Evolutionary conservation across 768 basidiomycete genomes (phyloP), one percentile per base, ranked within the genome.

Genomic region (Auriscalpium orientale): DNA sequence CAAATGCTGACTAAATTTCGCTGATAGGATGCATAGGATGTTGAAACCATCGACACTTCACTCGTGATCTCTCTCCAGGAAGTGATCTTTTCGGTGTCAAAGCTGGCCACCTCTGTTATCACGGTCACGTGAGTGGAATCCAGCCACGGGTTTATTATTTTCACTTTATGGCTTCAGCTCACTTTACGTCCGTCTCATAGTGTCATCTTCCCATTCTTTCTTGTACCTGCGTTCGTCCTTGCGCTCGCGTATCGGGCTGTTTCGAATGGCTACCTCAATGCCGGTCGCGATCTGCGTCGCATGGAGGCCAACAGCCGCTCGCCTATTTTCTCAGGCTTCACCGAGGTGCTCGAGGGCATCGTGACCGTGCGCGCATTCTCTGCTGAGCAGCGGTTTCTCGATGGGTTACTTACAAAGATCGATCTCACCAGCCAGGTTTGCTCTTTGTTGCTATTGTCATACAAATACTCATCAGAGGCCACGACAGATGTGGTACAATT

Each of bases 231-330:
- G 0, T 60, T 75, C 11, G 61, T 90, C 58, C 83, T 97, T 40
- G 89, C 87, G 1, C 82, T 77, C 60, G 76, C 82, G 21, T 95
- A 95, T 65, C 84, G 83, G 47, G 68, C 77, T 35, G 73, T 90
- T n/a, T 81, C 86, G 1, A 73, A 85, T 53, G 86, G 86, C 1
- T 90, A 90, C 67, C 72, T 89, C 53, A 84, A 83, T 62, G 89
- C 89, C 1, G 89, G 90, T 0, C 81, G 92, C 46, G 91, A 94
- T 65, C 72, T 95, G 18, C 80, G 91, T 56, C 79, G 94, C 20
- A 91, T 97, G 84, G 94, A 95, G 68, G 90, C 91, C 1, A 95
- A 91, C 62, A 82, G 87, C 1, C 78, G 90, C 12, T 89, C 87
- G 0, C 89, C 91, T 0, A 91, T 91, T 58, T 91, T 87, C 70